Evolutionary conservation across 2,329 filamentous ascomycete species (phyloP).

Genomic region (Fusarium sp.): DNA sequence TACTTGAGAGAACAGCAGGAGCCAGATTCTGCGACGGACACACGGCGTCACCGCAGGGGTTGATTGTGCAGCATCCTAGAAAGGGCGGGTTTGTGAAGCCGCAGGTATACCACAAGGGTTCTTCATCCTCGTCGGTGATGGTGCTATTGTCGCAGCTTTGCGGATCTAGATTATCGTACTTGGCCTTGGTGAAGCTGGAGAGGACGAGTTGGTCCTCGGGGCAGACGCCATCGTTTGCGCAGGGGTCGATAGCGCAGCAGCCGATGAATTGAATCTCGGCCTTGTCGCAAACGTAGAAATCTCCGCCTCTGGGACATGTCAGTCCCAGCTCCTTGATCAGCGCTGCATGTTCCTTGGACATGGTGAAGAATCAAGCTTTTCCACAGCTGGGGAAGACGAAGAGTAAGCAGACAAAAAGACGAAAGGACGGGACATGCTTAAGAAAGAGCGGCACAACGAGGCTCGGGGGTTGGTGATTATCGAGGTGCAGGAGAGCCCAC

Average conservation of each 20-base stretch:
- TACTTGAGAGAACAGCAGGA: background rate
- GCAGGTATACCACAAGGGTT: constrained; percentile 49
- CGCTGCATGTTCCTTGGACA: background rate
- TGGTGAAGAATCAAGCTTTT: background rate
- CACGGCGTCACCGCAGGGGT: constrained; percentile 20
- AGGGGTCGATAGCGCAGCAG: constrained; percentile 52
- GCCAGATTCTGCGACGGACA: background rate
- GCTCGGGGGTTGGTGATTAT: background rate
- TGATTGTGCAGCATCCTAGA: constrained; percentile 49
- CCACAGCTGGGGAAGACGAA: background rate
- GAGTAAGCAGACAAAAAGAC: background rate
- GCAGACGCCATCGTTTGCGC: constrained; percentile 42
- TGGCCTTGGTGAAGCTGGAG: constrained; percentile 43
- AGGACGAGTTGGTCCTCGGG: constrained; percentile 39
- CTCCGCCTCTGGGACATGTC: constrained; percentile 45
- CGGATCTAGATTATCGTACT: constrained; percentile 42
- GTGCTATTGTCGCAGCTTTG: constrained; percentile 44
- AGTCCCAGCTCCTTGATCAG: background rate
- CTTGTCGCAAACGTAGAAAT: constrained; percentile 51
- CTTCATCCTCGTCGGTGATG: background rate
- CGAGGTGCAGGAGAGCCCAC: background rate
- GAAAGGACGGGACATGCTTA: background rate
- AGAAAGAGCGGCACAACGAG: background rate
- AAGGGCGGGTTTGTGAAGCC: constrained; percentile 45
- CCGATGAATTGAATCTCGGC: constrained; percentile 49